phyloP scores from a whole-genome alignment of 73 alveolate species.

The Paramecium octaurelia region DNA sequence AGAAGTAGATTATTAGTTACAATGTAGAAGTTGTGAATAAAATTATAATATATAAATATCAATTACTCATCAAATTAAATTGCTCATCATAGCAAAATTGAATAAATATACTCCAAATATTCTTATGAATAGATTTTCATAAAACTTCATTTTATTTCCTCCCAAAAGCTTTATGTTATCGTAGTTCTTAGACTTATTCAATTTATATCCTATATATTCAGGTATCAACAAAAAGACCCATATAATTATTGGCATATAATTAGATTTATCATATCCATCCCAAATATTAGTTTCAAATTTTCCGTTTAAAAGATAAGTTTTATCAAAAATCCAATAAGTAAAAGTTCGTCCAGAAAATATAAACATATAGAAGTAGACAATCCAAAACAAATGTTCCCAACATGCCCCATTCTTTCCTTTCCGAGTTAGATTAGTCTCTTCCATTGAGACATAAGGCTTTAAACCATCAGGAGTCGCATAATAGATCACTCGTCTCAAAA shows the following conservation, averaged over 20 bases:
- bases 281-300: background rate
- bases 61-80: background rate
- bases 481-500: background rate
- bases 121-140: constrained; percentile 6
- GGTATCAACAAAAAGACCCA: constrained; percentile 6
- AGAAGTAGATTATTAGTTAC: constrained; percentile 58
- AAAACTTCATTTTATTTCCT: background rate
- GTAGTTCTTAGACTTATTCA: background rate
- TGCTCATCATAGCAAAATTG: constrained; percentile 1
- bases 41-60: background rate
- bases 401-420: constrained; percentile 36
- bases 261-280: background rate
- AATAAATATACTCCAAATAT: background rate
- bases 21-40: constrained; percentile 37
- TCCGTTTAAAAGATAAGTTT: background rate
- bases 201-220: background rate
- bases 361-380: background rate
- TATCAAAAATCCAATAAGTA: background rate
- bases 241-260: background rate
- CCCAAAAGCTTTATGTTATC: background rate
- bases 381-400: constrained; percentile 26
- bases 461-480: background rate
- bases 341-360: background rate
- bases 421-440: background rate
- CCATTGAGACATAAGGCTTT: background rate